Conservation (phyloP, 2,329 filamentous ascomycete genomes). For the Colletotrichum sp. region DNA sequence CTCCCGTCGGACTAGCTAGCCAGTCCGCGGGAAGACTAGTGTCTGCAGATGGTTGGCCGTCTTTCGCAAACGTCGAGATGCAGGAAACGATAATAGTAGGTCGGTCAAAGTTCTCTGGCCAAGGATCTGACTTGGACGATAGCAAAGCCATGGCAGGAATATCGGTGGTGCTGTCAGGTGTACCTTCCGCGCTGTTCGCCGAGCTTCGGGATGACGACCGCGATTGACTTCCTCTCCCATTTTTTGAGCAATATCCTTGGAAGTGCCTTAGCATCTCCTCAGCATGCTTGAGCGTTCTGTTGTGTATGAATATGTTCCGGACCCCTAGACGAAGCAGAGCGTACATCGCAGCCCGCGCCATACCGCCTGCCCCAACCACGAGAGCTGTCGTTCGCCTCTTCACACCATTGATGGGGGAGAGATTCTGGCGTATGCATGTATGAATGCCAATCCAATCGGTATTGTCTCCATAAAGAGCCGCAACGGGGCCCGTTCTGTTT, state of each 20-base stretch:
- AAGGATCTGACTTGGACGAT: constrained; percentile 58
- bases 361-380: constrained; percentile 72
- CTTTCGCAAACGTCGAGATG: constrained; percentile 73
- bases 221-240: constrained; percentile 40
- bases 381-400: constrained; percentile 59
- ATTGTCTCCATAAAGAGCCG: constrained; percentile 77
- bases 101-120: constrained; percentile 66
- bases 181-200: not conserved
- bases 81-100: constrained; percentile 80
- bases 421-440: constrained; percentile 72
- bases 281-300: constrained; percentile 70
- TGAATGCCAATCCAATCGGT: constrained; percentile 83
- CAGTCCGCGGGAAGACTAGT: constrained; percentile 73
- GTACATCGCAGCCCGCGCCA: constrained; percentile 80
- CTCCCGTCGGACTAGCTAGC: constrained; percentile 75
- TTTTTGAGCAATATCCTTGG: constrained; percentile 50
- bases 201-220: not conserved
- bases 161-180: not conserved
- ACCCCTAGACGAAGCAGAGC: constrained; percentile 80
- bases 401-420: constrained; percentile 74
- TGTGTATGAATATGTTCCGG: constrained; percentile 75
- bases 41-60: constrained; percentile 67
- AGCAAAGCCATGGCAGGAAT: constrained; percentile 54
- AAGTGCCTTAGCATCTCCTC: constrained; percentile 73
- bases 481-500: constrained; percentile 68